Base-by-base conservation (phyloP, 2,329 filamentous ascomycete genomes). In the Calonectria leucothoes region DNA sequence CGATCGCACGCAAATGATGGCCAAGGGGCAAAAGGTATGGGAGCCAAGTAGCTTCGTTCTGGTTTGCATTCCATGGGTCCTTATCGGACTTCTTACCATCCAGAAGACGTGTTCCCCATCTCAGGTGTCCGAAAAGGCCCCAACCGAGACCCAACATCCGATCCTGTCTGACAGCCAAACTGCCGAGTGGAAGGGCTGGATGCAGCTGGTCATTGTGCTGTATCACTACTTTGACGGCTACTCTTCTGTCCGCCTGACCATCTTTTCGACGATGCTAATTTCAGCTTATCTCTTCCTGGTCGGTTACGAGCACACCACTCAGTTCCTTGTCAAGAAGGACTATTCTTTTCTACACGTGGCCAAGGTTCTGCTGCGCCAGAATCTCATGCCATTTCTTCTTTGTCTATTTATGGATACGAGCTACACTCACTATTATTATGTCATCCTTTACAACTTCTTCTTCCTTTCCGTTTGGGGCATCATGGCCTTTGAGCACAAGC, bases 161-260 rank as follows among this genome's bases (percentile, higher is more conserved):
- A 67, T 75, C 70, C 35, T 82, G 86, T 12, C 77, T 0, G 86
- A 91, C 37, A 85, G 88, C 59, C 90, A 93, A 76, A 90, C 89
- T 0, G 87, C 92, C 66, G 92, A 93, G 81, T 92, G 91, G 88
- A 93, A 93, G 83, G 92, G 92, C 2, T 89, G 90, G 86, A 91
- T 93, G 89, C 91, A 93, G 75, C 84, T 86, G 20, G 81, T 89
- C 2, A 83, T 87, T 25, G 77, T 87, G 1, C 84, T 91, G 7
- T 93, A 91, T 77, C 88, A 91, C 76, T 93, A 86, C 66, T 88
- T 64, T 80, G 87, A 87, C 80, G 86, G 91, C 52, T 90, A 91
- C 81, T 85, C 90, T 75, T 82, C 89, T 61, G 83, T 90, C 17
- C 88, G 89, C 39, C 81, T 92, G 2, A 73, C 88, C 29, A 85